These are phyloP conservation scores for Penicillium subrubescens DNA, from an alignment of 495 filamentous ascomycete genomes.

Conservation along the genomic window DNA sequence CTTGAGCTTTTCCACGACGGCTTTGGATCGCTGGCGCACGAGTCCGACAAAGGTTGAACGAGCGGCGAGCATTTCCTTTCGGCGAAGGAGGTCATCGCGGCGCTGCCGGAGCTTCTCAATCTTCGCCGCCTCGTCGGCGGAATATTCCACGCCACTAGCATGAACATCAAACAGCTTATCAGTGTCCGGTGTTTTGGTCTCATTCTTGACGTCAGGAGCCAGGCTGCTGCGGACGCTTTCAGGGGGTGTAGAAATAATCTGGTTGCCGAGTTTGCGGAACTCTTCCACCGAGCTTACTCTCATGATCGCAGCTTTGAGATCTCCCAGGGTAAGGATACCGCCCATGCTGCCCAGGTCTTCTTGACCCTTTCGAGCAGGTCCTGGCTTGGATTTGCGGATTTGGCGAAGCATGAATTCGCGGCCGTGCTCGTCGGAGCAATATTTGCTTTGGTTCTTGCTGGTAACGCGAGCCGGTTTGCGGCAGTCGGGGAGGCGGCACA, in stretches of 20 bases:
- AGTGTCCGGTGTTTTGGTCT: constrained; percentile 72
- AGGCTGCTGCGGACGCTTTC: constrained; percentile 20
- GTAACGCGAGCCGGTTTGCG: constrained; percentile 59
- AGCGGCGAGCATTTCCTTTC: constrained; percentile 45
- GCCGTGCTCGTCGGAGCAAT: constrained; percentile 69
- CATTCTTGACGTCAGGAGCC: constrained; percentile 42
- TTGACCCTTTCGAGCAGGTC: constrained; percentile 22
- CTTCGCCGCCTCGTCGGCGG: constrained; percentile 41
- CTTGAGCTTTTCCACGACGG: constrained; percentile 48
- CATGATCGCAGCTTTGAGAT: constrained; percentile 58
- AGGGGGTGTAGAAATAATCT: constrained; percentile 45
- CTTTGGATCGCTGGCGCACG: constrained; percentile 47
- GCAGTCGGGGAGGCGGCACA: constrained; percentile 64
- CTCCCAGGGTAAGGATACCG: constrained; percentile 56
- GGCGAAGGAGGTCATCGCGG: constrained; percentile 41
- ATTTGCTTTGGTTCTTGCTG: constrained; percentile 59
- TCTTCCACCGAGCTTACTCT: constrained; percentile 50
- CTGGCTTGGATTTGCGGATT: constrained; percentile 32
- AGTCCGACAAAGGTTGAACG: constrained; percentile 48
- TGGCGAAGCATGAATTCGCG: constrained; percentile 57
- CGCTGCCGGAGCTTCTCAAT: constrained; percentile 46
- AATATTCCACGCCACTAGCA: constrained; percentile 37
- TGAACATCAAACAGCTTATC: constrained; percentile 65
- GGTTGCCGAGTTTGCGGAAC: constrained; percentile 61
- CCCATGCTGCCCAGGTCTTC: constrained; percentile 57